A percentile compares a stretch with the other conserved stretches of the same genome.
Conservation (phyloP, 805 yeast species). For the Wickerhamiella azyma region DNA sequence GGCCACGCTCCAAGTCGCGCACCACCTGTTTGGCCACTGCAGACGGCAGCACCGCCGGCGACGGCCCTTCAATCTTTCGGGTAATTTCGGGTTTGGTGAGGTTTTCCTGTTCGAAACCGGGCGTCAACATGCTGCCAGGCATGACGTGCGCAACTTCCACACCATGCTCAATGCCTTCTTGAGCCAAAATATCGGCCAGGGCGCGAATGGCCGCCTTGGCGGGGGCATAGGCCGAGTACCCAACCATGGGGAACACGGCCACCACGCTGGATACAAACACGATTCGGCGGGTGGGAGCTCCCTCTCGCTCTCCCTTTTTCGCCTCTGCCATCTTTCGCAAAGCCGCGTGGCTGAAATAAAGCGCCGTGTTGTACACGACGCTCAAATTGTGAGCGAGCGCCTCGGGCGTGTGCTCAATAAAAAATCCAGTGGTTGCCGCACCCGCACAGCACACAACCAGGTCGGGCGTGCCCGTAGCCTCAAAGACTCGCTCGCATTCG, state of each 20-base stretch:
- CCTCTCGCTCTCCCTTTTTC: constrained; percentile 6
- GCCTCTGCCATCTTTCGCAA: constrained; percentile 23
- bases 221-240: constrained; percentile 86
- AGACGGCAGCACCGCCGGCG: constrained; percentile 51
- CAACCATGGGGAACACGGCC: constrained; percentile 78
- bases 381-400: constrained; percentile 51
- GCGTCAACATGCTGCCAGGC: constrained; percentile 85
- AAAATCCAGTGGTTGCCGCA: constrained; percentile 62
- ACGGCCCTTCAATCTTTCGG: constrained; percentile 69
- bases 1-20: constrained; percentile 44
- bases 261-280: constrained; percentile 62
- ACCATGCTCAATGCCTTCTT: constrained; percentile 58
- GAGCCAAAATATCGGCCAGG: constrained; percentile 63
- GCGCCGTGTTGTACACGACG: constrained; percentile 60
- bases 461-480: constrained; percentile 42
- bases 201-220: constrained; percentile 70
- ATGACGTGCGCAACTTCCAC: constrained; percentile 59
- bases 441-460: constrained; percentile 81
- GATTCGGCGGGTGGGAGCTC: constrained; percentile 32
- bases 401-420: constrained; percentile 45
- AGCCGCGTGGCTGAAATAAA: constrained; percentile 57
- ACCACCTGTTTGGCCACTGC: constrained; percentile 52
- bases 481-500: constrained; percentile 35
- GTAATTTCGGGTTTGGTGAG: constrained; percentile 77
- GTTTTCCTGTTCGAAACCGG: constrained; percentile 75